Conservation (phyloP, 192 early-diverging fungal species). For the Gonapodya sp. region DNA sequence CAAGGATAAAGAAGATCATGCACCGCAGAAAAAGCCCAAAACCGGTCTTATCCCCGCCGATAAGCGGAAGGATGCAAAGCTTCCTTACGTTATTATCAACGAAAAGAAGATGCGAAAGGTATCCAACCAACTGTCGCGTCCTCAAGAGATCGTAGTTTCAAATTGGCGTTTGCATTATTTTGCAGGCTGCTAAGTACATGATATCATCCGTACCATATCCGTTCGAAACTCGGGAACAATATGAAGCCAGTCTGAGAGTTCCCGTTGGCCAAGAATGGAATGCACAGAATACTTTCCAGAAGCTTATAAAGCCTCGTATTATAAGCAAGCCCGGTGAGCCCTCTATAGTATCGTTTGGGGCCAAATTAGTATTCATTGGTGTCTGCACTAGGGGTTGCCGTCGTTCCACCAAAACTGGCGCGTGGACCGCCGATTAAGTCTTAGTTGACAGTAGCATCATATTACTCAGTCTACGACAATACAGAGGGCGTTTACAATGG, state of each 20-base stretch:
- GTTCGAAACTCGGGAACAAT: constrained; percentile 75
- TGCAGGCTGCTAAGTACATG: constrained; percentile 60
- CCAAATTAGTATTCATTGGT: too few species aligned
- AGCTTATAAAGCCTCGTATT: constrained; percentile 70
- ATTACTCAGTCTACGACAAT: too few species aligned
- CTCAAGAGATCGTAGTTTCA: neutral
- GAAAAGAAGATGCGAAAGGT: constrained; percentile 78
- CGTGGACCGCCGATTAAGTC: too few species aligned
- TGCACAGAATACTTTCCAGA: constrained; percentile 58
- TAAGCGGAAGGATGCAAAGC: constrained; percentile 50
- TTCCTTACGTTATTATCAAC: constrained; percentile 86
- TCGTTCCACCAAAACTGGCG: too few species aligned
- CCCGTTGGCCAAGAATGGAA: constrained; percentile 98
- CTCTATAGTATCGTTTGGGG: too few species aligned
- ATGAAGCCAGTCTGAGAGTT: constrained; percentile 70
- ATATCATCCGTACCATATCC: constrained; percentile 68
- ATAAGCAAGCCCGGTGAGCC: constrained; percentile 67
- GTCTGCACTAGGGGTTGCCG: too few species aligned
- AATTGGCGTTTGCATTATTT: too few species aligned
- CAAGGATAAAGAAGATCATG: neutral
- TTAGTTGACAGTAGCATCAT: too few species aligned
- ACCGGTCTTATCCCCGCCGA: constrained; percentile 2
- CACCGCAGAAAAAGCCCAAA: too few species aligned
- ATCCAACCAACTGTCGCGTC: neutral
- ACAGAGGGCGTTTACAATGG: too few species aligned